Evolutionary conservation across 2,329 filamentous ascomycete species (phyloP), one percentile per base, ranked within the genome.

Genomic region (Gremmenia infestans): DNA sequence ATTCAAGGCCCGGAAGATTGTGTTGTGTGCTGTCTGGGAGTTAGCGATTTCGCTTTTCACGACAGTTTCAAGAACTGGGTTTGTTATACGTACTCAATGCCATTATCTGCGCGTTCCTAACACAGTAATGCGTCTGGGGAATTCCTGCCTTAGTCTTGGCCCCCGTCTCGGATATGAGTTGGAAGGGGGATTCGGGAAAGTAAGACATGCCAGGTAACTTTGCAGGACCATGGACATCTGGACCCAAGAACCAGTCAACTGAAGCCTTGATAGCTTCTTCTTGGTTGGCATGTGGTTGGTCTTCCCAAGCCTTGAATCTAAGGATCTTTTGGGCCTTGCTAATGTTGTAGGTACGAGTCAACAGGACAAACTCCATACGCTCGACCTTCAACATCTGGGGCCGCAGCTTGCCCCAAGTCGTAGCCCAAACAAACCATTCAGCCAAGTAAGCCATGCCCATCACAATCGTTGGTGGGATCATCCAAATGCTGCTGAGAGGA

Each of bases 1-100:
- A 43, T 72, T 68, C 23, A 72, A 58, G n/a, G 68, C 68, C 1
- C 69, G 65, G 58, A 69, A 66, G 37, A 70, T 56, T 4, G 63
- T 64, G 49, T 72, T 71, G 54, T 67, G 62, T 6, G 63, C 42
- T 45, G 11, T 45, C 11, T 17, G 11, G 19, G 19, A 12, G 19
- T 45, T 12, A 45, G 42, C 42, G 28, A 32, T 3, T 32, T 2
- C 28, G 28, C 11, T 11, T 32, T 32, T 32, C 9, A 28, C 28
- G 28, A 11, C 9, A 40, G 15, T 8, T 19, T 7, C 23, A 22
- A 11, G 12, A 22, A 23, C 9, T 12, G 23, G 3, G 9, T 25
- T 15, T 9, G 15, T 42, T 12, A 45, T 19, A 45, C 42, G 5
- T 45, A 45, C 42, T 65, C 40, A 64, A 59, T 3, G 67, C 62